Evolutionary conservation across 2,329 filamentous ascomycete genomes (phyloP), one percentile per base, ranked within the genome.

Genomic region (Biscogniauxia mediterranea): DNA sequence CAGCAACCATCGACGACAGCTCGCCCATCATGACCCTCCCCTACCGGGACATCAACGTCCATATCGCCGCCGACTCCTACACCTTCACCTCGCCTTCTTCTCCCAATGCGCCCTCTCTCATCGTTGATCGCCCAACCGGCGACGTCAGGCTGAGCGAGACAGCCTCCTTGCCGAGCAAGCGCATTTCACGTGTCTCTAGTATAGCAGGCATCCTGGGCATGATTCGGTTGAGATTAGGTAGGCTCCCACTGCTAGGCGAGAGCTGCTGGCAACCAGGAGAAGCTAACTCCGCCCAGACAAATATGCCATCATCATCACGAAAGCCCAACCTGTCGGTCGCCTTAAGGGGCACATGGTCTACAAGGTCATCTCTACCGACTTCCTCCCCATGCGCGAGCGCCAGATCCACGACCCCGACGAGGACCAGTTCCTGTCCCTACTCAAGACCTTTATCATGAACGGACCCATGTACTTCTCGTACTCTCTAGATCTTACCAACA

Each of bases 391-490:
- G 74, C 92, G 93, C 77, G 95, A 98, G 79, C 90, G 92, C 67
- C 89, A 92, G 67, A 87, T 98, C 64, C 92, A 91, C 77, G 95
- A 99, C 73, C 87, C 89, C 52, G 95, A 99, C 75, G 95, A 99
- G 81, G 94, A 98, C 77, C 90, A 87, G 69, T 98, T 97, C 76
- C 84, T 98, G 58, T 79, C 82, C 55, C 83, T 98, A 58, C 85
- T 99, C 69, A 93, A 93, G 76, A 86, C 84, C 54, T 88, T 95
- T 64, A 84, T 99, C 69, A 90, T 90, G 75, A 88, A 86, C 13
- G 91, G 91, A 0, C 92, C 94, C 8, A 93, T 98, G 89, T 98
- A 96, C 83, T 99, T 97, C 73, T 98, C 95, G 60, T 99, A 99
- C 81, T 94, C 93, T 8, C 87, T 96, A 75, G 95, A 99, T 77